Conservation (phyloP, 225 moss, liverwort and hornwort genomes). For the Antitrichia curtipendula region DNA sequence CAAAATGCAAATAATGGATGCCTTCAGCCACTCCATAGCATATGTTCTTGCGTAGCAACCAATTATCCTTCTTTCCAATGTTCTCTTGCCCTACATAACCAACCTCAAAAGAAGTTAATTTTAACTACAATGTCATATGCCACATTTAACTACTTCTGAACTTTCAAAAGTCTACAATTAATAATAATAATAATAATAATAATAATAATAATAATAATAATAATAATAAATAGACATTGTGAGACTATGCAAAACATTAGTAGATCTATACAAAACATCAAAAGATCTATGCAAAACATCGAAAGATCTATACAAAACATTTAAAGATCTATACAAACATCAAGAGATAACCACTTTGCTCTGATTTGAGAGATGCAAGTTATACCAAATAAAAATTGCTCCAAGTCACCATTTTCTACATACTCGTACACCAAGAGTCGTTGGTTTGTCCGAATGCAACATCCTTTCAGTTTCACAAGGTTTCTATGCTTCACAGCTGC, state of each 20-base stretch:
- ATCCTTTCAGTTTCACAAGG: neutral
- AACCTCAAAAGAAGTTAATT: no score
- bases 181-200: no score
- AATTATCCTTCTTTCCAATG: neutral
- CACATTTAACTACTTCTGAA: neutral
- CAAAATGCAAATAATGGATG: neutral
- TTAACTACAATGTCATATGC: neutral
- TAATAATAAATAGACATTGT: no score
- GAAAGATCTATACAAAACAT: no score
- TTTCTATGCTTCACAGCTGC: slow-evolving; percentile 8
- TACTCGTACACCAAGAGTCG: neutral
- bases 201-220: no score
- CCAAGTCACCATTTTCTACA: neutral
- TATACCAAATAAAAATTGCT: neutral
- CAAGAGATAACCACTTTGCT: neutral
- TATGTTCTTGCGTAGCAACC: neutral
- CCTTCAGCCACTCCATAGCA: neutral
- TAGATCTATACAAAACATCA: no score
- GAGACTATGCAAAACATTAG: no score
- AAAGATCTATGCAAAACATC: no score
- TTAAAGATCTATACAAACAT: neutral
- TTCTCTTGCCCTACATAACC: neutral
- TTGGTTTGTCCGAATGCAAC: neutral
- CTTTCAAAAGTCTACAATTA: neutral
- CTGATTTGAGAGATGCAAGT: neutral